Evolutionary conservation across 306 rosid genomes (phyloP).

Genomic region (Quercus berberidifolia): DNA sequence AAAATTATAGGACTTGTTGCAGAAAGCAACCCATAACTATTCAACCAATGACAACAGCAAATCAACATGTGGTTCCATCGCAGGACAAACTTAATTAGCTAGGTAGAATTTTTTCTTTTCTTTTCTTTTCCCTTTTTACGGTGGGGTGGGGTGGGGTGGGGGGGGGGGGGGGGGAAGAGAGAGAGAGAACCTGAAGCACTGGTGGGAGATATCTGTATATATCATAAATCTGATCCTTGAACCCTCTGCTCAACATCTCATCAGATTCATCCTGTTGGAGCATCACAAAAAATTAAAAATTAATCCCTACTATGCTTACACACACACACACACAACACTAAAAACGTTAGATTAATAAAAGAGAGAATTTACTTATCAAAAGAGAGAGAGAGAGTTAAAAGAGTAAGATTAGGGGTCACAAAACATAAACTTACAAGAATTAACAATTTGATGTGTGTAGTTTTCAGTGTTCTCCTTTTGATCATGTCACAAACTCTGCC

Average conservation of each 20-base stretch:
- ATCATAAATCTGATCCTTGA: conserved; percentile 97
- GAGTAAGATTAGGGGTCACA: background rate
- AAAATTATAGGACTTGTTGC: background rate
- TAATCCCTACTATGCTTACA: background rate
- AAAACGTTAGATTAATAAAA: background rate
- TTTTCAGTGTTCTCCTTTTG: conserved; percentile 91
- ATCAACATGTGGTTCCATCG: background rate
- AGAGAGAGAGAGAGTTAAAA: background rate
- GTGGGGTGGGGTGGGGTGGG: background rate
- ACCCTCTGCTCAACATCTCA: conserved; percentile 99
- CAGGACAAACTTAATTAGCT: background rate
- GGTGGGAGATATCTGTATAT: conserved; percentile 98
- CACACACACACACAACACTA: background rate
- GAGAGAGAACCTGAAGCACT: conserved; percentile 81
- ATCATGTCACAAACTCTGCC: conserved; percentile 99
- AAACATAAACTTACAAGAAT: conserved; percentile 57
- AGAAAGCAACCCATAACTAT: background rate
- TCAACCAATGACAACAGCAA: background rate
- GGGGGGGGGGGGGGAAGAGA: background rate
- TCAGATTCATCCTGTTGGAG: conserved; percentile 87
- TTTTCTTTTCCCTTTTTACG: background rate
- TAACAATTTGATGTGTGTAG: conserved; percentile 81
- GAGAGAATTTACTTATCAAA: too few relatives aligned
- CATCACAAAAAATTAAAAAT: background rate
- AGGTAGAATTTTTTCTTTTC: rapidly evolving